These are phyloP conservation scores for Cucurbita argyrosperma DNA, from an alignment of 306 rosid species.

Conservation along the genomic window DNA sequence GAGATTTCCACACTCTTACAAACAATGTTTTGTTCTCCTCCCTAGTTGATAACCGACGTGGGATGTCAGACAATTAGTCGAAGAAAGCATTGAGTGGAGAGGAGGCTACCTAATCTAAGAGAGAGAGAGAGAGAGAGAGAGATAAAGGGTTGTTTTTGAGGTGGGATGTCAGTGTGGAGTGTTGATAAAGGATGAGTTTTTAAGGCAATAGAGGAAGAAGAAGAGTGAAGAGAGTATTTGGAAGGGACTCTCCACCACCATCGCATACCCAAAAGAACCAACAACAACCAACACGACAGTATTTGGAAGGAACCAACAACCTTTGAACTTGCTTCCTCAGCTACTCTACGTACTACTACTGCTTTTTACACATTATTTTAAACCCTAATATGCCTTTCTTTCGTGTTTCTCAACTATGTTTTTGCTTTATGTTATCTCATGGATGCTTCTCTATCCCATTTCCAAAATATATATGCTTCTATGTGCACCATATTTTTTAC, in stretches of 20 bases:
- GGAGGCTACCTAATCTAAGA: conserved; percentile 2
- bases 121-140: not conserved
- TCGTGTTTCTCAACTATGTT: not conserved
- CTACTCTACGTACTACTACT: not conserved
- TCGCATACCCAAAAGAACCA: not conserved
- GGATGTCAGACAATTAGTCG: too few species aligned
- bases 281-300: conserved; percentile 1
- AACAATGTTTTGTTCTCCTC: too few species aligned
- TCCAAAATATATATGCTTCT: too few species aligned
- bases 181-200: not conserved
- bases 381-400: not conserved
- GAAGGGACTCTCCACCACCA: not conserved
- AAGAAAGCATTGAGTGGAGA: conserved; percentile 3
- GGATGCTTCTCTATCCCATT: too few species aligned
- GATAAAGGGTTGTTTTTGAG: not conserved
- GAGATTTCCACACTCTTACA: too few species aligned
- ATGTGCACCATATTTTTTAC: too few species aligned
- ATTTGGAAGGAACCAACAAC: not conserved
- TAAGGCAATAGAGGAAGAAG: not conserved
- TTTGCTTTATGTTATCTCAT: not conserved
- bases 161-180: conserved; percentile 2
- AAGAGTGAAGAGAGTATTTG: not conserved
- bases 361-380: not conserved
- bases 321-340: not conserved
- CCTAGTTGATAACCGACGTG: too few species aligned